Base-by-base conservation (phyloP, 2,329 filamentous ascomycete genomes). In the Cytospora piceae region DNA sequence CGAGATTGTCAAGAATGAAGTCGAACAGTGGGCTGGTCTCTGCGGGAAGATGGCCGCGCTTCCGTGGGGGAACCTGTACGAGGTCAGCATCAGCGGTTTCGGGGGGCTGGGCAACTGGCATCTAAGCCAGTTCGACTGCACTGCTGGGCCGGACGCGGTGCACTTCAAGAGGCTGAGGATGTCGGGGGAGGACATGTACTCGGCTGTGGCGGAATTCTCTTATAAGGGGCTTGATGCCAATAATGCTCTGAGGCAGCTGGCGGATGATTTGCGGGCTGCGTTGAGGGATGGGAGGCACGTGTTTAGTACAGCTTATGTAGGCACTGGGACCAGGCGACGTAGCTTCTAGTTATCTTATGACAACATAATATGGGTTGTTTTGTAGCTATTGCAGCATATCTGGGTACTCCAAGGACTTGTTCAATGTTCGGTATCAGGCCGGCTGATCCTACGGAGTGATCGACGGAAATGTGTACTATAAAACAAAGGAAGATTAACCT, bases 281-380 rank as follows among this genome's bases (percentile, higher is more conserved):
- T 4, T 57, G 8, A 15, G 53, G 61, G 61, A 63, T 6, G 61
- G 61, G 22, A 53, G 61, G 61, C 61, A 63, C 12, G 61, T 63
- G 9, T 63, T 63, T 39, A 32, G 27, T 29, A 29, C 27, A 5
- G 3, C 27, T 29, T 29, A 37, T 22, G 15, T 22, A 7, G 31
- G 37, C 20, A 53, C 39, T 1, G 17, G 17, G 11, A 11, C 29
- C 31, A 63, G 61, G 53, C 20, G 61, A 37, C 51, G 37, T 29
- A 63, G 61, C 32, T 63, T 63, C 42, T 63, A 39, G 53, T 29
- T 8, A 17, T 14, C 5, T 4, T 42, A 9, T n/a, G 5, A n/a
- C 2, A 5, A 8, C 12, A 3, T 4, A 14, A 37, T 12, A 15
- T 37, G 9, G 14, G 14, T 2, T 4, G 4, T 4, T 9, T 11